Conservation (phyloP, 441 rosid genomes). For the Raphanus hybrid region DNA sequence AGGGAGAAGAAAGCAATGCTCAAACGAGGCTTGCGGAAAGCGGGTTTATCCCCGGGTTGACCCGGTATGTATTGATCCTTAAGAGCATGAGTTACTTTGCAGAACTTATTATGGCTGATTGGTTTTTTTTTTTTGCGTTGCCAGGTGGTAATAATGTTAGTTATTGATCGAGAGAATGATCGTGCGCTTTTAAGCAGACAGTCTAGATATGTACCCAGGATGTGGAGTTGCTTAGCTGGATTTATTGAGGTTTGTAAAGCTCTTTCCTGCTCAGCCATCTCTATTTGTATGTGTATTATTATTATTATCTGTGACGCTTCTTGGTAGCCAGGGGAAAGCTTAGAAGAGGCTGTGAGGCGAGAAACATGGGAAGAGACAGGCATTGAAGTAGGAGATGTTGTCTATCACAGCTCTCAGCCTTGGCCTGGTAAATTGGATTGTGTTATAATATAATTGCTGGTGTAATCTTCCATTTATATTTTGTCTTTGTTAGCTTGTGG, state of each 20-base stretch:
- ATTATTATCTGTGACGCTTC: conserved; percentile 31
- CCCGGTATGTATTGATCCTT: conserved; percentile 60
- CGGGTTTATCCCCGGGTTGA: conserved; percentile 92
- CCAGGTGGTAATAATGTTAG: conserved; percentile 97
- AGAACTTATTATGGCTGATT: neutral
- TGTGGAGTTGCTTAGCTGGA: conserved; percentile 99
- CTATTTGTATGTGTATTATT: neutral
- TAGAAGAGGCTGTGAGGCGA: conserved; percentile 95
- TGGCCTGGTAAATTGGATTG: conserved; percentile 73
- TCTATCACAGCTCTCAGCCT: conserved; percentile 95
- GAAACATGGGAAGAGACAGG: conserved; percentile 97
- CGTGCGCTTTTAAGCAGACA: conserved; percentile 81
- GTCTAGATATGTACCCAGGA: conserved; percentile 75
- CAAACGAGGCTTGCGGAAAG: conserved; percentile 62
- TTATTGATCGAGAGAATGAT: conserved; percentile 83
- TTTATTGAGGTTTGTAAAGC: conserved; percentile 72
- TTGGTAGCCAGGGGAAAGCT: conserved; percentile 95
- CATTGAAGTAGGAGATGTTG: conserved; percentile 92
- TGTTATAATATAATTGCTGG: neutral
- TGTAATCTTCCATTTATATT: neutral
- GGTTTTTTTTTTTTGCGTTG: neutral
- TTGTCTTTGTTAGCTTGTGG: neutral
- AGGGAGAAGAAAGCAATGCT: conserved; percentile 80
- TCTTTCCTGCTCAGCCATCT: neutral
- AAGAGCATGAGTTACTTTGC: conserved; percentile 8